Base-by-base conservation (phyloP, 202 grass and related monocot species). In the Digitaria exilis region DNA sequence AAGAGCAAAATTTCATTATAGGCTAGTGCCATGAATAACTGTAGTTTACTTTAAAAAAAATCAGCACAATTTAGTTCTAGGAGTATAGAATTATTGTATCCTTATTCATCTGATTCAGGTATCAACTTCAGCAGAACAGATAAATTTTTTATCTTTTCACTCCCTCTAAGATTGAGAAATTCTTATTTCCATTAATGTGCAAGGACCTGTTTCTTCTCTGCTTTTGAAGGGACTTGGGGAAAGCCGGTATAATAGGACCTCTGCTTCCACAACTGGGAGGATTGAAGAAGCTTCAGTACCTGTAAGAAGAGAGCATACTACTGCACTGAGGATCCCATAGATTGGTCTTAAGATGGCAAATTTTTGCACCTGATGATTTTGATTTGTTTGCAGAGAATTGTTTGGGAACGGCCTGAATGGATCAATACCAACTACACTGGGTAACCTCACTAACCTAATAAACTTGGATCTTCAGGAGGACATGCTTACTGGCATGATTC, bases 211-310 rank as follows among this genome's bases (percentile, higher is more conserved):
- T 51, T 51, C 56, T 46, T 76, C 10, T 39, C 48, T 48, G 45
- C 65, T 43, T 81, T 24, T 59, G 56, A 69, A 94, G 92, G 77
- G 87, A 91, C 89, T 73, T 94, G 62, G 86, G 49, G 7, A 21
- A 74, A 62, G 68, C 84, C 64, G 73, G 77, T 42, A 39, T 94
- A 25, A 87, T 87, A 7, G 92, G 87, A 24, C 21, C 68, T 87
- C 72, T 94, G 26, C 35, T 89, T 77, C 60, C 92, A 52, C 44
- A 87, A 25, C 59, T 94, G 17, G 87, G 87, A 79, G 78, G 68
- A 79, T 55, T 89, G 76, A 85, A 70, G 46, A 71, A 89, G 44
- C 89, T 94, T 30, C 80, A 91, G 75, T 91, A 89, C 70, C 63
- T 94, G 88, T 90, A 86, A 86, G 82, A 66, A 61, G 19, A 56